phyloP scores from a whole-genome alignment of 495 filamentous ascomycete genomes.

The Neurospora sp. region DNA sequence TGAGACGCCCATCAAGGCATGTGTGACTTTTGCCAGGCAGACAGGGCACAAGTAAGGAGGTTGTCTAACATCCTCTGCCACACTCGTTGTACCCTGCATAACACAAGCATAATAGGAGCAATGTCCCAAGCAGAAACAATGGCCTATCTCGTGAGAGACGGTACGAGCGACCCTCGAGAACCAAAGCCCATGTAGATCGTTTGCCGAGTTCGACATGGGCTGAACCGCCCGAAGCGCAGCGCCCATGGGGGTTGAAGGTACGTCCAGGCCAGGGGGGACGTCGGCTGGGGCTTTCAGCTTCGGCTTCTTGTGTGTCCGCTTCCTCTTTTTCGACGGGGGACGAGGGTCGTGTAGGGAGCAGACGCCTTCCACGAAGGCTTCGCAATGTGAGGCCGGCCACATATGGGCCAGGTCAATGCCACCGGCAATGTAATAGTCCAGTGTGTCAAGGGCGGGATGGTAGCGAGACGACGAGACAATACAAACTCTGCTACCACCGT shows the following conservation, averaged over 20 bases:
- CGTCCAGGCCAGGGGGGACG: neutral
- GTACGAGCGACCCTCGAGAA: constrained; percentile 48
- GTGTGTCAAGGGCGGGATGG: constrained; percentile 40
- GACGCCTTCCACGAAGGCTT: constrained; percentile 31
- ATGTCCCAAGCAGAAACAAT: constrained; percentile 56
- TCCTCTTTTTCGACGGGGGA: neutral
- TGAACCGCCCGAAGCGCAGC: constrained; percentile 6
- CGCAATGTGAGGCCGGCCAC: constrained; percentile 57
- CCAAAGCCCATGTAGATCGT: constrained; percentile 34
- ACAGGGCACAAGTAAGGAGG: constrained; percentile 59
- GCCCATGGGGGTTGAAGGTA: constrained; percentile 1
- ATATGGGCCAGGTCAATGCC: constrained; percentile 42
- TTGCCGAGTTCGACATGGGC: constrained; percentile 5
- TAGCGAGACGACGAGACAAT: constrained; percentile 54
- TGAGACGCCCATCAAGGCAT: constrained; percentile 12
- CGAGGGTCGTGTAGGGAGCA: constrained; percentile 9
- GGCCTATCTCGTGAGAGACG: constrained; percentile 53
- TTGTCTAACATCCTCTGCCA: constrained; percentile 55
- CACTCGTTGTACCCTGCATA: constrained; percentile 53
- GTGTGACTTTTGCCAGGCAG: constrained; percentile 45
- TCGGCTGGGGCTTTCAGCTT: neutral
- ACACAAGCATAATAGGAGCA: constrained; percentile 60
- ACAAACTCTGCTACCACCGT: constrained; percentile 50
- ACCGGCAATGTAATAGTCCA: constrained; percentile 7
- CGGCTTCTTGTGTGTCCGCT: neutral